Evolutionary conservation across 176 grass and related monocot species (phyloP).

Genomic region (Carex pumila): DNA sequence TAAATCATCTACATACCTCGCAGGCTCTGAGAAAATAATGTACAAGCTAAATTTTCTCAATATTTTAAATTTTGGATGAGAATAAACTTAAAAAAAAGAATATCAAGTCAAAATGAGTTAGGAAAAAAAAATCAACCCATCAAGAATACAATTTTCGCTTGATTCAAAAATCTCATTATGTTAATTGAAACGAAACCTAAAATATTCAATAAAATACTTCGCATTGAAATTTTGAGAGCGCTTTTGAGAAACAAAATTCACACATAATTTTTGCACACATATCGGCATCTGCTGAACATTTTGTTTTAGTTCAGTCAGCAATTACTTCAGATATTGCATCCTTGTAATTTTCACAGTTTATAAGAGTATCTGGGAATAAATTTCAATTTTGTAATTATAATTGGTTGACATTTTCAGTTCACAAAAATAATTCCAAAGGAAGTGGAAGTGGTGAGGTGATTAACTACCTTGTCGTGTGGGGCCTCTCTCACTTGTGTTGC

Average conservation of each 20-base stretch:
- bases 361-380: background rate
- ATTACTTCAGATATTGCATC: background rate
- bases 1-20: no score
- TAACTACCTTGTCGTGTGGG: background rate
- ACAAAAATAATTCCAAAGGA: background rate
- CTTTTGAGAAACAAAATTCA: background rate
- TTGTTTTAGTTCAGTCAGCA: background rate
- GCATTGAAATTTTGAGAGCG: background rate
- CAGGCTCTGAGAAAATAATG: no score
- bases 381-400: background rate
- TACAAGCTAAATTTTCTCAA: no score
- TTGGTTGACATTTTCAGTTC: background rate
- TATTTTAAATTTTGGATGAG: no score
- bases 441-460: conserved; percentile 3
- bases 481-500: background rate
- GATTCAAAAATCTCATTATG: no score
- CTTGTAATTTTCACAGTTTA: background rate
- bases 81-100: no score
- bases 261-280: background rate
- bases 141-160: no score
- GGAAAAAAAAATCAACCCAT: no score
- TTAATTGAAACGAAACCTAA: no score
- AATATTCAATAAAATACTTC: background rate
- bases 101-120: no score
- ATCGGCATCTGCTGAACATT: no score